Conservation (phyloP, 2,329 filamentous ascomycete genomes). For the Verticillium nonalfalfae region DNA sequence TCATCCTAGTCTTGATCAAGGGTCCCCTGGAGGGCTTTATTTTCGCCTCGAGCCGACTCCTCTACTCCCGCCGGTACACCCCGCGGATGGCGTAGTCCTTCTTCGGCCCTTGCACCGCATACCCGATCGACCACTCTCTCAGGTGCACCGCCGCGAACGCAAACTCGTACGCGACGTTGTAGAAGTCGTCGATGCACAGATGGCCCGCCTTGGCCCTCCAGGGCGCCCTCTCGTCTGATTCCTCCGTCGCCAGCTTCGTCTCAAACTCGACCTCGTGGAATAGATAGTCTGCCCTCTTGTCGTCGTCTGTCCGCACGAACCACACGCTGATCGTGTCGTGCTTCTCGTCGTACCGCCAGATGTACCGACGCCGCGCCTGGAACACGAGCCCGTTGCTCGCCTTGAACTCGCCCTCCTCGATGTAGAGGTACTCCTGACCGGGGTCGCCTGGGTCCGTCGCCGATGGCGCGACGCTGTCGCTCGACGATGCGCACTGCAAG, state of each 20-base stretch:
- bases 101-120: conserved; percentile 63
- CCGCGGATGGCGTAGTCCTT: conserved; percentile 65
- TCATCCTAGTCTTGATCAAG: background rate
- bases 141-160: conserved; percentile 51
- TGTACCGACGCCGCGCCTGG: conserved; percentile 58
- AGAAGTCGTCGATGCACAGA: conserved; percentile 65
- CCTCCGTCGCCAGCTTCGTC: conserved; percentile 10
- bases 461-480: conserved; percentile 2
- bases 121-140: conserved; percentile 52
- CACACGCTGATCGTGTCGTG: conserved; percentile 61
- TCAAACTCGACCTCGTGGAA: conserved; percentile 69
- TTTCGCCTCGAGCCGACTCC: background rate
- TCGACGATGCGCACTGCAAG: background rate
- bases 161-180: conserved; percentile 66
- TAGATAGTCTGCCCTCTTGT: conserved; percentile 59
- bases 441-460: conserved; percentile 17
- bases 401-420: conserved; percentile 60
- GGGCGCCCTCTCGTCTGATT: conserved; percentile 26
- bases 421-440: conserved; percentile 59
- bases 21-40: no score
- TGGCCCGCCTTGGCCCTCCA: conserved; percentile 64
- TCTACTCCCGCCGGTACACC: conserved; percentile 33
- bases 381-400: conserved; percentile 51
- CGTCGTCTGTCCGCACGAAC: conserved; percentile 63
- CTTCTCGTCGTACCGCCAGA: conserved; percentile 62